Conservation (phyloP, 2,329 filamentous ascomycete genomes). For the Thermoascus crustaceus region DNA sequence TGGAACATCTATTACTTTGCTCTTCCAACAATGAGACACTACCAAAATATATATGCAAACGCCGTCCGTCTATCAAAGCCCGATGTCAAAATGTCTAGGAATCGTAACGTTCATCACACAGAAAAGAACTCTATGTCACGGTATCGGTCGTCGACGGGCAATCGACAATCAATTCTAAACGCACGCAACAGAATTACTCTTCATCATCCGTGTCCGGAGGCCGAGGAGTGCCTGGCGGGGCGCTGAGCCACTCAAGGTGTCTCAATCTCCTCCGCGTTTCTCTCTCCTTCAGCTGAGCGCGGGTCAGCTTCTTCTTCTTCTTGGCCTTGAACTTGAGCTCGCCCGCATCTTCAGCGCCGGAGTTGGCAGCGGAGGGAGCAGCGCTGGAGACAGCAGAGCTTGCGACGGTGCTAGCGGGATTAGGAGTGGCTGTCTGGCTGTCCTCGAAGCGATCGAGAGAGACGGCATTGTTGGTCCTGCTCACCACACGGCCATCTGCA, state of each 20-base stretch:
- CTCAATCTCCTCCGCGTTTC: conserved; percentile 79
- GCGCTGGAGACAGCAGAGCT: conserved; percentile 54
- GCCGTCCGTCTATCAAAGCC: no score
- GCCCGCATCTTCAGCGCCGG: conserved; percentile 70
- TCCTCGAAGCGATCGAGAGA: conserved; percentile 83
- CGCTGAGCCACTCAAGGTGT: conserved; percentile 74
- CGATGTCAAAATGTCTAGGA: no score
- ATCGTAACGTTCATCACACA: no score
- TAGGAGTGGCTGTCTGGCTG: conserved; percentile 52
- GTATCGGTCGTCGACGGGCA: no score
- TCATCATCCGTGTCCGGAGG: conserved; percentile 73
- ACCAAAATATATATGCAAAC: no score
- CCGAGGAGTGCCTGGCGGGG: conserved; percentile 73
- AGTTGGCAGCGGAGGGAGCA: conserved; percentile 55
- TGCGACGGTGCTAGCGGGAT: conserved; percentile 47
- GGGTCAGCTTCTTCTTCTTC: conserved; percentile 98
- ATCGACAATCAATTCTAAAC: no score
- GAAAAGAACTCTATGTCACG: no score
- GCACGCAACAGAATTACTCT: conserved; percentile 28
- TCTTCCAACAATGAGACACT: no score
- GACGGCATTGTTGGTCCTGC: conserved; percentile 69
- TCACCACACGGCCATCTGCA: conserved; percentile 74
- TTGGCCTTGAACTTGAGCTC: conserved; percentile 80
- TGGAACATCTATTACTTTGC: no score
- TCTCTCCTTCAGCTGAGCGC: conserved; percentile 89